Conservation (phyloP, 2,329 filamentous ascomycete genomes). For the Calonectria fujianensis region DNA sequence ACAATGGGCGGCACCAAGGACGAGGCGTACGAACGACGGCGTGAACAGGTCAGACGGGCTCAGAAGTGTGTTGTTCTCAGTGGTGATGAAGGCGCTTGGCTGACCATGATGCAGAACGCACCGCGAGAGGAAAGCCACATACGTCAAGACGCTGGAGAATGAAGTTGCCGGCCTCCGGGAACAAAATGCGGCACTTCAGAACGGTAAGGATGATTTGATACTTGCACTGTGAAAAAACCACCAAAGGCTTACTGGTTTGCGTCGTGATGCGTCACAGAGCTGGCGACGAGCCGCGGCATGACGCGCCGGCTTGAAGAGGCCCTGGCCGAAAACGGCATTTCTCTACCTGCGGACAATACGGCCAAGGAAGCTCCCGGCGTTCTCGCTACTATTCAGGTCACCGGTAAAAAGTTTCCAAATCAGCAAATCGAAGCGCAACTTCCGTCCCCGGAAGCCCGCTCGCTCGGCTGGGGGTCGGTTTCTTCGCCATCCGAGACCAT, state of each 20-base stretch:
- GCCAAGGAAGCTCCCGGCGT: neutral
- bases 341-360: neutral
- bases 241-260: neutral
- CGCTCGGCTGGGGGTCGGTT: neutral
- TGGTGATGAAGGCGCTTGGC: neutral
- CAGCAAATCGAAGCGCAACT: neutral
- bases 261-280: neutral
- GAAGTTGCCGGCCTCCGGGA: neutral
- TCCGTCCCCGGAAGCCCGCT: neutral
- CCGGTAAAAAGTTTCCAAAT: neutral
- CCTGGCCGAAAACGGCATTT: neutral
- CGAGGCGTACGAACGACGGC: neutral
- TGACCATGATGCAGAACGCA: neutral
- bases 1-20: neutral
- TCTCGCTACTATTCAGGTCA: neutral
- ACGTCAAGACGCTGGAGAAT: neutral
- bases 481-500: neutral
- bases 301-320: neutral
- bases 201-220: neutral
- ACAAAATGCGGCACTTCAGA: neutral
- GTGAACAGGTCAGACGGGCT: neutral
- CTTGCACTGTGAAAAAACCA: neutral
- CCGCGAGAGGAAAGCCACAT: neutral
- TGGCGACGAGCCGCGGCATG: constrained; percentile 4
- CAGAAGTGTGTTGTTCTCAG: neutral